A percentile compares a stretch with the other conserved stretches of the same genome.
Conservation (phyloP, 352 stramenopile species). For the Phytopythium kandeliae region DNA sequence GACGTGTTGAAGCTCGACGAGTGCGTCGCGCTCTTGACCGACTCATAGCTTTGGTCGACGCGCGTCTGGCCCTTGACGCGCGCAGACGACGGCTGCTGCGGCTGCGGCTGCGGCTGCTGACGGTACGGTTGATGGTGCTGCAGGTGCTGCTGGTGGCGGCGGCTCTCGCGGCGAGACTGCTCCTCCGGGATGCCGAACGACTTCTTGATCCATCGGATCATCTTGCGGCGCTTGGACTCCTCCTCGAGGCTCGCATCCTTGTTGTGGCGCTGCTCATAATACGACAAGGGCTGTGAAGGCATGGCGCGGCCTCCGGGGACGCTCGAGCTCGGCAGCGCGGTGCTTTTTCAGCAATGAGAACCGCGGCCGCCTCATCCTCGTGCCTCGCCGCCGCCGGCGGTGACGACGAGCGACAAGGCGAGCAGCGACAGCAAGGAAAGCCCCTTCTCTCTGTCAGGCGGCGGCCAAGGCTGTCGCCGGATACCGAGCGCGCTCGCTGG, state of each 20-base stretch:
- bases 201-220: conserved; percentile 61
- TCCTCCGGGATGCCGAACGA: conserved; percentile 30
- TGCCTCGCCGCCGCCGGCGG: too few relatives aligned
- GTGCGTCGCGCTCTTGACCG: neutral
- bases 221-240: conserved; percentile 47
- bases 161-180: conserved; percentile 2
- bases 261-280: conserved; percentile 36
- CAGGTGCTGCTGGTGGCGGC: conserved; percentile 11
- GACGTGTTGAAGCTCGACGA: neutral
- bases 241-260: conserved; percentile 23
- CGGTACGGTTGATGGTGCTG: neutral
- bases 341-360: neutral
- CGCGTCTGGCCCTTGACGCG: neutral
- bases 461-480: too few relatives aligned
- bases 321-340: neutral
- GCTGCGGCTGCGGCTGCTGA: conserved; percentile 4
- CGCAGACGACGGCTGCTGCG: too few relatives aligned
- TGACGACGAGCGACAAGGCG: too few relatives aligned
- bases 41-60: neutral
- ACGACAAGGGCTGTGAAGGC: conserved; percentile 5
- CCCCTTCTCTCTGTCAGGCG: too few relatives aligned
- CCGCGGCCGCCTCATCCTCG: too few relatives aligned
- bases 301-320: neutral
- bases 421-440: too few relatives aligned
- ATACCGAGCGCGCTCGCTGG: too few relatives aligned